Percentiles rank a stretch among this genome's conserved stretches.
Conservation (phyloP, 495 filamentous ascomycete species). For the Tuber melanosporum region DNA sequence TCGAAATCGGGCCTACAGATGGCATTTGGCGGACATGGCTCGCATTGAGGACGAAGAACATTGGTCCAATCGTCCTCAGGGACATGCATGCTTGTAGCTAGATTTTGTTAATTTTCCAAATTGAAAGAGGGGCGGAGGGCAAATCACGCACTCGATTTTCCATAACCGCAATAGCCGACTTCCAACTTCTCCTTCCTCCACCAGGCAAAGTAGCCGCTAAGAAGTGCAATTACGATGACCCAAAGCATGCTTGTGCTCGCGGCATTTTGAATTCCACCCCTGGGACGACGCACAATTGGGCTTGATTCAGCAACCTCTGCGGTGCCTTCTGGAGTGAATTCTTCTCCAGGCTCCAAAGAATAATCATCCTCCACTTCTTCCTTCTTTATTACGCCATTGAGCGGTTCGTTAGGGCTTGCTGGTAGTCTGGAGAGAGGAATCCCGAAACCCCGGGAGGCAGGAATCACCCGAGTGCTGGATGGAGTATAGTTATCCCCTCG, state of each 20-base stretch:
- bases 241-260: conserved; percentile 46
- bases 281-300: conserved; percentile 27
- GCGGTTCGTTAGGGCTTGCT: conserved; percentile 41
- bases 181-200: conserved; percentile 91
- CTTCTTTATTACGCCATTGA: conserved; percentile 40
- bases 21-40: conserved; percentile 86
- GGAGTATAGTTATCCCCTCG: conserved; percentile 20
- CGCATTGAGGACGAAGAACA: conserved; percentile 72
- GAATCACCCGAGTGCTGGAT: conserved; percentile 18
- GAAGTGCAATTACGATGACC: conserved; percentile 58
- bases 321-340: conserved; percentile 88
- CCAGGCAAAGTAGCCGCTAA: conserved; percentile 68
- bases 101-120: conserved; percentile 10
- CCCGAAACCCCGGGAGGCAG: conserved; percentile 49
- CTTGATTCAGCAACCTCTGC: conserved; percentile 63
- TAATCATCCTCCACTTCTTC: conserved; percentile 43
- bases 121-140: conserved; percentile 7
- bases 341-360: conserved; percentile 63
- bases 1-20: conserved; percentile 74
- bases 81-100: conserved; percentile 19
- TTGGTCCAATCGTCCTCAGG: conserved; percentile 31
- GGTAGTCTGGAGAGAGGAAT: conserved; percentile 46
- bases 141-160: conserved; percentile 50
- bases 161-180: conserved; percentile 89
- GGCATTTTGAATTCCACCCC: conserved; percentile 7